Percentiles rank a stretch among this genome's conserved stretches.
Conservation (phyloP, 2,329 filamentous ascomycete genomes). For the Penicillium olsonii region DNA sequence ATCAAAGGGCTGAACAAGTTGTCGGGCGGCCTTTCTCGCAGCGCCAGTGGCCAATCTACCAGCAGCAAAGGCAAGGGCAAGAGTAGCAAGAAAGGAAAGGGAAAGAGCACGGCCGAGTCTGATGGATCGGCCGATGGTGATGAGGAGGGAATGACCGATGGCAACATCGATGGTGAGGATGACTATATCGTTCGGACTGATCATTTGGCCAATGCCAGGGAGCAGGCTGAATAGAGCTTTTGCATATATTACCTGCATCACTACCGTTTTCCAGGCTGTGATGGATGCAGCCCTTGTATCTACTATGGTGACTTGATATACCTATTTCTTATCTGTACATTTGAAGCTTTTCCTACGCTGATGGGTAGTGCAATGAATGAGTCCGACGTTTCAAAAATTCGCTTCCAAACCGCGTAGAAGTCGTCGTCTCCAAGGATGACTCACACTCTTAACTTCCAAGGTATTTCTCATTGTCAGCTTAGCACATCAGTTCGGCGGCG, state of each 20-base stretch:
- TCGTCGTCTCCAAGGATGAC: too few species aligned
- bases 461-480: too few species aligned
- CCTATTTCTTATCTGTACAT: conserved; percentile 3
- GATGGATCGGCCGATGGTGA: conserved; percentile 36
- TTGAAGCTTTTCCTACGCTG: neutral
- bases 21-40: conserved; percentile 28
- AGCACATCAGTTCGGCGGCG: too few species aligned
- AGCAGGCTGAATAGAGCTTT: conserved; percentile 2
- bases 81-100: conserved; percentile 39
- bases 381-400: too few species aligned
- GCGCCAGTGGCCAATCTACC: conserved; percentile 31
- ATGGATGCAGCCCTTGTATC: conserved; percentile 4
- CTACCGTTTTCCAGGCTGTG: neutral
- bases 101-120: conserved; percentile 34
- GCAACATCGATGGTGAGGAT: conserved; percentile 30
- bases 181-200: conserved; percentile 10
- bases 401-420: too few species aligned
- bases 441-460: too few species aligned
- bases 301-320: conserved; percentile 8
- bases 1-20: conserved; percentile 37
- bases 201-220: conserved; percentile 2
- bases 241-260: neutral
- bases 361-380: too few species aligned
- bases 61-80: conserved; percentile 33
- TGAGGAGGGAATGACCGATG: conserved; percentile 27